Conservation (phyloP, 202 grass and related monocot species). For the Carex arenaria region DNA sequence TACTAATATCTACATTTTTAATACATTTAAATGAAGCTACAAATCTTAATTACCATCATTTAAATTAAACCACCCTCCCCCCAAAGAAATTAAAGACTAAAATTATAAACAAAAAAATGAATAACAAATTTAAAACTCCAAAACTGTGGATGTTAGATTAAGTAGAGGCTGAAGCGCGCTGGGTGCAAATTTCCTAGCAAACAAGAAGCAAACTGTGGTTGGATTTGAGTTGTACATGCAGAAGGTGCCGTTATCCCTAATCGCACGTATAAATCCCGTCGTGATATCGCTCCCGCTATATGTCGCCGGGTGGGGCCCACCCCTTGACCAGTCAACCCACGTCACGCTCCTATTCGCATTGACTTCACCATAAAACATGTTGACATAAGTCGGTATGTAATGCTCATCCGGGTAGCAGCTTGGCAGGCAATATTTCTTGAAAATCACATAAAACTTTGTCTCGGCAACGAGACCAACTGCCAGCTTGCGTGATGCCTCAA, state of each 20-base stretch:
- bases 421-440: conserved; percentile 51
- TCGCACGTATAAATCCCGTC: conserved; percentile 38
- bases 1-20: conserved; percentile 9
- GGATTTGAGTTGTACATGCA: conserved; percentile 55
- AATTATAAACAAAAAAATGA: conserved; percentile 28
- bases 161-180: conserved; percentile 54
- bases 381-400: conserved; percentile 68
- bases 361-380: conserved; percentile 38
- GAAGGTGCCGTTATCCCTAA: conserved; percentile 32
- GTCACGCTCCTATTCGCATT: conserved; percentile 81
- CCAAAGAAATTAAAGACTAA: background rate
- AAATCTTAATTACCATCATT: conserved; percentile 13
- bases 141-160: conserved; percentile 57
- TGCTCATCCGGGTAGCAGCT: conserved; percentile 95
- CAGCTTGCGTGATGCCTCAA: conserved; percentile 54
- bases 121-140: conserved; percentile 39
- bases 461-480: conserved; percentile 45
- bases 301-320: conserved; percentile 52
- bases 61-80: background rate
- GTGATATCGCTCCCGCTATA: conserved; percentile 37
- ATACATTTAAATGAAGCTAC: conserved; percentile 16
- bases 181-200: conserved; percentile 80
- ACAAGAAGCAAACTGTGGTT: conserved; percentile 59
- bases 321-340: conserved; percentile 68
- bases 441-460: conserved; percentile 51